Evolutionary conservation across 441 rosid species (phyloP).

Genomic region (Eruca vesicaria): DNA sequence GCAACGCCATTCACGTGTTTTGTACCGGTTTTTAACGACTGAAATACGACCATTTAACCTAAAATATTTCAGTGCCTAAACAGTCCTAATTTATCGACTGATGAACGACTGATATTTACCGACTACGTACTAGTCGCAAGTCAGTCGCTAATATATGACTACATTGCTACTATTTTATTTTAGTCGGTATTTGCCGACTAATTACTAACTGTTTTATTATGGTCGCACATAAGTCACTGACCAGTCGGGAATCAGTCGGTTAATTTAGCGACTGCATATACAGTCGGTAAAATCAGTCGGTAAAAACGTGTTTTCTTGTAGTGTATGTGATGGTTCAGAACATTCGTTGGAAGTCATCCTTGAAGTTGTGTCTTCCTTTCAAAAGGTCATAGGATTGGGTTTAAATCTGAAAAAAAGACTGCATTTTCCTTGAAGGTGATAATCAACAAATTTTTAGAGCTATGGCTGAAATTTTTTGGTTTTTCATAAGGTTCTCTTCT

Average conservation of each 20-base stretch:
- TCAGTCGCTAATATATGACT: background rate
- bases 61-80: background rate
- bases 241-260: background rate
- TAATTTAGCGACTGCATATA: background rate
- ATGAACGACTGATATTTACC: background rate
- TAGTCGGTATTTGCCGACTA: background rate
- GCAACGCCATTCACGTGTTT: too few relatives aligned
- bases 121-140: background rate
- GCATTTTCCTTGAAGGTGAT: too few relatives aligned
- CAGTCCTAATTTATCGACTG: background rate
- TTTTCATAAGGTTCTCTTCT: too few relatives aligned
- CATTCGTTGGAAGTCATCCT: too few relatives aligned
- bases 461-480: too few relatives aligned
- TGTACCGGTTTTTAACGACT: too few relatives aligned
- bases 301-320: background rate
- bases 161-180: background rate
- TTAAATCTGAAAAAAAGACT: too few relatives aligned
- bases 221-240: background rate
- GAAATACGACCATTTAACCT: background rate
- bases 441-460: too few relatives aligned
- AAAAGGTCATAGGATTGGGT: too few relatives aligned
- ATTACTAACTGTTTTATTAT: background rate
- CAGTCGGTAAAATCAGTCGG: background rate
- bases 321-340: too few relatives aligned
- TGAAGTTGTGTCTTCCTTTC: too few relatives aligned